Conservation (phyloP, 495 filamentous ascomycete genomes). For the Bryoglossum gracile region DNA sequence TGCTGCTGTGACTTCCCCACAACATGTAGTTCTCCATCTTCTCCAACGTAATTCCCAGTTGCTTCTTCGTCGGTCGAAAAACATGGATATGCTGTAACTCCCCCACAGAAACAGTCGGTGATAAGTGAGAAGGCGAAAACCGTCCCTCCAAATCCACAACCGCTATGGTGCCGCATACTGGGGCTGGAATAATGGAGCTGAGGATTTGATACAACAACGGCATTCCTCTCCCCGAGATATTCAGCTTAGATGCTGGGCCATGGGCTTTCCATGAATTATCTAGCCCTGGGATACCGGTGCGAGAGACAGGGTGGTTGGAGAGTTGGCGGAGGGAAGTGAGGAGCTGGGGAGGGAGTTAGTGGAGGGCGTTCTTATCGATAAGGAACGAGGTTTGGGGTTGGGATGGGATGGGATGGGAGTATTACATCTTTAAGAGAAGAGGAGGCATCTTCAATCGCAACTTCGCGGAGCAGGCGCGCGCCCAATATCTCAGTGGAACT, state of each 20-base stretch:
- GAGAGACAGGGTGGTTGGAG: conserved; percentile 8
- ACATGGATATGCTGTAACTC: conserved; percentile 18
- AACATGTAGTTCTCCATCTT: conserved; percentile 41
- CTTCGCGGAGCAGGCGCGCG: conserved; percentile 54
- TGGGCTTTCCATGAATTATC: conserved; percentile 33
- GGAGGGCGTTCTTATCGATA: conserved; percentile 10
- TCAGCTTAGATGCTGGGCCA: conserved; percentile 29
- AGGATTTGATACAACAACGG: conserved; percentile 52
- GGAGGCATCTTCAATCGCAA: conserved; percentile 50
- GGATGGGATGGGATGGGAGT: neutral
- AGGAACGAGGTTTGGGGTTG: conserved; percentile 21
- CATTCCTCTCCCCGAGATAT: conserved; percentile 47
- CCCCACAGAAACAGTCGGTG: conserved; percentile 32
- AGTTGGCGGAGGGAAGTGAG: conserved; percentile 40
- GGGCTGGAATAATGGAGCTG: conserved; percentile 39
- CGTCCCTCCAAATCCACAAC: conserved; percentile 63
- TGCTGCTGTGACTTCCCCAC: conserved; percentile 36
- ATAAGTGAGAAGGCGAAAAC: conserved; percentile 54
- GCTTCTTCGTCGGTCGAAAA: conserved; percentile 16
- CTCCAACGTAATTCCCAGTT: conserved; percentile 26
- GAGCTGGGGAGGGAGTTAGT: conserved; percentile 25
- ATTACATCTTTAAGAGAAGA: conserved; percentile 60
- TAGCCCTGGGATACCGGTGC: conserved; percentile 33
- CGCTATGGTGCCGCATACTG: conserved; percentile 51
- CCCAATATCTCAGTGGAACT: conserved; percentile 45